Base-by-base conservation (phyloP, 495 filamentous ascomycete species). In the Aspergillus kassunensis region DNA sequence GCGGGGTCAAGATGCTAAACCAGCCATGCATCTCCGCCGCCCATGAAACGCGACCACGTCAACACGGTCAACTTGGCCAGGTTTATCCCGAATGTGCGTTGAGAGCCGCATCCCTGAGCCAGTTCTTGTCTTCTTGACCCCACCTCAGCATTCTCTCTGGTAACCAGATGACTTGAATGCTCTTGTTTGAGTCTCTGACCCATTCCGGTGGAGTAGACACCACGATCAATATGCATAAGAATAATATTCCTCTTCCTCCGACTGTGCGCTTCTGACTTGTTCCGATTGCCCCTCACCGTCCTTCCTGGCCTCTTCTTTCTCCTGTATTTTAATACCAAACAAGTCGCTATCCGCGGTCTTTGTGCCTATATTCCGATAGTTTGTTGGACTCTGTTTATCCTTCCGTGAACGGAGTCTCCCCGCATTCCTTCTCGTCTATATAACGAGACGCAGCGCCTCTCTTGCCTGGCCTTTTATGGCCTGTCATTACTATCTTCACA, bases 11-110 rank as follows among this genome's bases (percentile, higher is more conserved):
- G 46, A 31, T 45, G 30, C 33, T 54, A 34, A 39, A 44, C 44
- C 41, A 27, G 33, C 58, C 52, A 53, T 61, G 48, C 51, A 58
- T 39, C 46, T 55, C 49, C 46, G 46, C 55, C 42, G 44, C 49
- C 50, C 51, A 55, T 60, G 33, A 63, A 23, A 53, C 57, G 59
- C 47, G 55, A 49, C 57, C 61, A 63, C 61, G 61, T 63, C 61
- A 63, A 63, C 50, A 29, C 34, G 43, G 29, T 53, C 30, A 23
- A 30, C 46, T 13, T 37, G 44, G 29, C 30, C 44, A 24, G 44
- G 30, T 35, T 46, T 46, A 24, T 33, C 44, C 19, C 18, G 2
- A 46, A 34, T 46, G 24, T 19, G 12, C 24, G 19, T 24, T 31
- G 44, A 46, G 44, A 46, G 44, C 44, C 44, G 44, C 44, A 46